phyloP scores from a whole-genome alignment of 176 grass and related monocot genomes.

The Ananas comosus region DNA sequence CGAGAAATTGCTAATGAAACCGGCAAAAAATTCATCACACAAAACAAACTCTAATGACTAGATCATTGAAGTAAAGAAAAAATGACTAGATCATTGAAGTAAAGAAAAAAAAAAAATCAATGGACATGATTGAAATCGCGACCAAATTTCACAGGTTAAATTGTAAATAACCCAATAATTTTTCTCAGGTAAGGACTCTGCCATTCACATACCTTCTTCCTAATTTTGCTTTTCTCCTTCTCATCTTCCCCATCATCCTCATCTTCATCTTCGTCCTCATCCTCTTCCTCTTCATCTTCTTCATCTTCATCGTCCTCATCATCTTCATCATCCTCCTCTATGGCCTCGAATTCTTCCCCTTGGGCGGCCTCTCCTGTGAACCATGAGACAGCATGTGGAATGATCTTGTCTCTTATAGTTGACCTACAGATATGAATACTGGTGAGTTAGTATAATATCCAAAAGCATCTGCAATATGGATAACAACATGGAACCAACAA shows the following conservation, averaged over 20 bases:
- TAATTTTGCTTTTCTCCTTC: conserved; percentile 21
- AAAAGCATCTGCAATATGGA: not conserved
- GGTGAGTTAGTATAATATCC: not conserved
- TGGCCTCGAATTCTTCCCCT: conserved; percentile 57
- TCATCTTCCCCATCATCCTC: conserved; percentile 41
- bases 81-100: too few relatives aligned
- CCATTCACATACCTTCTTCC: conserved; percentile 22
- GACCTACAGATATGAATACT: conserved; percentile 32
- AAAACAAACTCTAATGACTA: too few relatives aligned
- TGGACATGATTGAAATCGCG: not conserved
- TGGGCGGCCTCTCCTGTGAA: conserved; percentile 73
- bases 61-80: too few relatives aligned
- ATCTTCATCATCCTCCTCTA: conserved; percentile 46
- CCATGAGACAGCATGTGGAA: conserved; percentile 90
- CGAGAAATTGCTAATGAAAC: too few relatives aligned
- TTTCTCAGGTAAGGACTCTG: conserved; percentile 7
- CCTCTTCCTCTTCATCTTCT: conserved; percentile 31
- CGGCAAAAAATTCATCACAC: too few relatives aligned
- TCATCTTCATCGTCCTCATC: conserved; percentile 25
- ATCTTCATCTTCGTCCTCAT: conserved; percentile 37
- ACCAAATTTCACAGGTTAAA: not conserved
- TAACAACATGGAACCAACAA: not conserved
- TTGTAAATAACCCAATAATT: not conserved
- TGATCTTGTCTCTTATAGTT: conserved; percentile 93
- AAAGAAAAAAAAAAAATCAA: too few relatives aligned